Conservation (phyloP, 306 rosid genomes). For the Leucaena leucocephala region DNA sequence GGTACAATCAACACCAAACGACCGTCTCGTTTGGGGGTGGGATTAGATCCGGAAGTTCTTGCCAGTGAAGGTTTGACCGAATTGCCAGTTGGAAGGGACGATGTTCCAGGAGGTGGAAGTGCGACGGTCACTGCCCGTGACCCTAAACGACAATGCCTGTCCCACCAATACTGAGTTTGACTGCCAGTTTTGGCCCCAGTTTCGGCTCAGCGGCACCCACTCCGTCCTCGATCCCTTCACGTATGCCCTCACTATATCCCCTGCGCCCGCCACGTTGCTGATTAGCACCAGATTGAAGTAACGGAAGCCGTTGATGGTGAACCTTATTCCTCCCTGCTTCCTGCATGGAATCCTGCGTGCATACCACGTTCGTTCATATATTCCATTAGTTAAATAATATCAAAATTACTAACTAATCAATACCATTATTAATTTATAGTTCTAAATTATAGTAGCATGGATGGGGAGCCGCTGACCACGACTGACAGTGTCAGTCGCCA, state of each 20-base stretch:
- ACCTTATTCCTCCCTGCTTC: slow-evolving; percentile 84
- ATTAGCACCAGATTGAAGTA: slow-evolving; percentile 89
- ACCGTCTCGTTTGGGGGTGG: not conserved
- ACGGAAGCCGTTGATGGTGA: slow-evolving; percentile 89
- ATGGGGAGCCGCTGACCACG: no score
- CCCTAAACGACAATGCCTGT: slow-evolving; percentile 71
- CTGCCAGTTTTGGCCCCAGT: slow-evolving; percentile 99
- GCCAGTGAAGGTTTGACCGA: slow-evolving; percentile 90
- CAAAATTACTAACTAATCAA: no score
- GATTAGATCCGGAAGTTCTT: slow-evolving; percentile 75
- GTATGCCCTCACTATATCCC: slow-evolving; percentile 75
- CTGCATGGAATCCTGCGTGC: slow-evolving; percentile 79
- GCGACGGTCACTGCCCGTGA: slow-evolving; percentile 79
- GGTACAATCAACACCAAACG: slow-evolving; percentile 20
- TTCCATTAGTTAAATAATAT: no score
- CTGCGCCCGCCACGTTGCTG: slow-evolving; percentile 95
- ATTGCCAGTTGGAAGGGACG: slow-evolving; percentile 79
- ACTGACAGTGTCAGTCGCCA: not conserved
- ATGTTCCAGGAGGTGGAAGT: slow-evolving; percentile 93
- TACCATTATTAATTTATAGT: no score
- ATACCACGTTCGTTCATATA: not conserved
- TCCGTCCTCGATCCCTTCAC: slow-evolving; percentile 74
- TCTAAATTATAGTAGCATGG: no score
- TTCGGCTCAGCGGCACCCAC: slow-evolving; percentile 89
- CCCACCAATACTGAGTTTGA: slow-evolving; percentile 83